Conservation (phyloP, 75 land plant genomes). For the Azolla pinnata region DNA sequence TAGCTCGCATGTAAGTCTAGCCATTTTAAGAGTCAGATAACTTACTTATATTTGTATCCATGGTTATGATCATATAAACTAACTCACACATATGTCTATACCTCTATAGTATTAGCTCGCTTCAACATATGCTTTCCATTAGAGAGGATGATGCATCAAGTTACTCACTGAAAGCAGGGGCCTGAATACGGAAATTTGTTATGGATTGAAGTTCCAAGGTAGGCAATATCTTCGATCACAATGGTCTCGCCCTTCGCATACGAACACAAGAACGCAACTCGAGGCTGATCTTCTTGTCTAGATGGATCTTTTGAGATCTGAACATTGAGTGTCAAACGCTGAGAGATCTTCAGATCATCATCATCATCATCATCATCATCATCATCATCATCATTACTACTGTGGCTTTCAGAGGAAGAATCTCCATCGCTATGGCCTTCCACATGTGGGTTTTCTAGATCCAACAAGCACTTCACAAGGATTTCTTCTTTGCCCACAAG, state of each 20-base stretch:
- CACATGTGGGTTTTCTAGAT: background rate
- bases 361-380: background rate
- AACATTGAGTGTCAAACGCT: background rate
- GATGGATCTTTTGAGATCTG: constrained; percentile 2
- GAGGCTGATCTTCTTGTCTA: background rate
- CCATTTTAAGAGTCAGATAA: no score
- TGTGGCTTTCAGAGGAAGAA: background rate
- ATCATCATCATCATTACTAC: background rate
- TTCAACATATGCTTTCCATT: no score
- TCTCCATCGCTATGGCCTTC: background rate
- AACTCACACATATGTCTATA: no score
- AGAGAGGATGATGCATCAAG: no score
- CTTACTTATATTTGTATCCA: no score
- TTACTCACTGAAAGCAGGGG: background rate
- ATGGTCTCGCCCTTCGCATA: constrained; percentile 1
- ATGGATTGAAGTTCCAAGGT: background rate
- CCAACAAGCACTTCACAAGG: background rate
- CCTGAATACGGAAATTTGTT: background rate
- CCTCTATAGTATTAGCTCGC: no score
- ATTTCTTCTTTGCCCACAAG: background rate
- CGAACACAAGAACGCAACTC: background rate
- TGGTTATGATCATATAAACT: no score
- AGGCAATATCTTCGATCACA: background rate
- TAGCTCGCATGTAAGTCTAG: no score
- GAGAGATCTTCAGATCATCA: background rate